Evolutionary conservation across 441 rosid genomes (phyloP).

Genomic region (Biscutella laevigata): DNA sequence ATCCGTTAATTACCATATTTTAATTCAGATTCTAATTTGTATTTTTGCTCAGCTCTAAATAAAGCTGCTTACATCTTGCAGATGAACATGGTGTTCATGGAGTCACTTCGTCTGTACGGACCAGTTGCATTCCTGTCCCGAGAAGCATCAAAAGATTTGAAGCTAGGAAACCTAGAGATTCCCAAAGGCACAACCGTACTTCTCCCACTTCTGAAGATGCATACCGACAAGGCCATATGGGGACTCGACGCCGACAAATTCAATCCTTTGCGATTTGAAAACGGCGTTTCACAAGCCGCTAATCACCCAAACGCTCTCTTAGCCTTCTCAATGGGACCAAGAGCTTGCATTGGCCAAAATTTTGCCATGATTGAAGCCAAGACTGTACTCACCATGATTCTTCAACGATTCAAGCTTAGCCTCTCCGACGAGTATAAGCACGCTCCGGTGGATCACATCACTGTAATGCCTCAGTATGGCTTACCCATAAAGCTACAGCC

Average conservation of each 20-base stretch:
- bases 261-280: conserved; percentile 36
- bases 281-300: conserved; percentile 37
- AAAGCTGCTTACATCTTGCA: too few species aligned
- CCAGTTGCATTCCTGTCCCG: conserved; percentile 29
- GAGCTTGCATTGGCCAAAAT: conserved; percentile 46
- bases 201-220: conserved; percentile 35
- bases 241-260: conserved; percentile 51
- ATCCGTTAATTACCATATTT: too few species aligned
- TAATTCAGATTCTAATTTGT: too few species aligned
- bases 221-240: conserved; percentile 39
- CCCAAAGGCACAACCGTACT: conserved; percentile 31
- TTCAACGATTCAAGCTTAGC: conserved; percentile 20
- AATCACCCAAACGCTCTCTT: conserved; percentile 39
- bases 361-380: conserved; percentile 42
- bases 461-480: neutral
- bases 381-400: conserved; percentile 32
- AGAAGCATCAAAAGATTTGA: conserved; percentile 28
- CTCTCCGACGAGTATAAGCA: conserved; percentile 4
- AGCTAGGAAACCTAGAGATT: conserved; percentile 34
- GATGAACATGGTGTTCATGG: conserved; percentile 61
- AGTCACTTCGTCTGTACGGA: conserved; percentile 46
- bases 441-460: neutral
- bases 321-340: conserved; percentile 42
- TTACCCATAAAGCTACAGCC: neutral
- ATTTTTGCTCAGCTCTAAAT: too few species aligned